phyloP scores from a whole-genome alignment of 78 protist genomes.

The Cavenderia fasciculata region DNA sequence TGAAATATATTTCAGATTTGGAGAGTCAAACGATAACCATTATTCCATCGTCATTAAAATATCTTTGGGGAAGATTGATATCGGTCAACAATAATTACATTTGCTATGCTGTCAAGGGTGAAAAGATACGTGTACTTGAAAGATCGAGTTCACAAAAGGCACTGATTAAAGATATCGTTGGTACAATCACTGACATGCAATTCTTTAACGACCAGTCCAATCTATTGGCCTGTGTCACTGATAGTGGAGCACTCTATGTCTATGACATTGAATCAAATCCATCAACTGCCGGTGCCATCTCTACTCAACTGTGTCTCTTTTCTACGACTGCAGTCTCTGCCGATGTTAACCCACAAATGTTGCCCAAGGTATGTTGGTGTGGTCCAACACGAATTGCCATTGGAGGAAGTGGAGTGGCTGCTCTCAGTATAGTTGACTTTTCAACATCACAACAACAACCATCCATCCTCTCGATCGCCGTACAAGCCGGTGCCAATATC shows the following conservation, averaged over 20 bases:
- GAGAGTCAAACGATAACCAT: constrained; percentile 55
- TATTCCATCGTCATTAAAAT: constrained; percentile 1
- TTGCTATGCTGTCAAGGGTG: constrained; percentile 43
- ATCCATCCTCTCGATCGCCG: too few relatives aligned
- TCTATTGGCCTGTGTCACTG: constrained; percentile 2
- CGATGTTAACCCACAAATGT: background rate
- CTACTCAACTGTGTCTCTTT: background rate
- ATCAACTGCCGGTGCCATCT: constrained; percentile 6
- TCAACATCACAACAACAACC: too few relatives aligned
- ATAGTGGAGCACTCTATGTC: constrained; percentile 5
- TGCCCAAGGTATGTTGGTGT: constrained; percentile 9
- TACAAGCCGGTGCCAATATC: too few relatives aligned
- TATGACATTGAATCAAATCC: background rate
- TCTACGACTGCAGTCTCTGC: too few relatives aligned
- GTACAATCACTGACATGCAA: constrained; percentile 28
- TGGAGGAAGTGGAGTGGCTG: too few relatives aligned
- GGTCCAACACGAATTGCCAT: too few relatives aligned
- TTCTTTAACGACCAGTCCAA: constrained; percentile 41
- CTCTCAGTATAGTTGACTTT: too few relatives aligned
- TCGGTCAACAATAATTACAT: constrained; percentile 28
- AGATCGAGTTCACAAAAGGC: constrained; percentile 2
- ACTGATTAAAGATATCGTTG: constrained; percentile 26
- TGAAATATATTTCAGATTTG: background rate
- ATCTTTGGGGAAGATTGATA: constrained; percentile 22
- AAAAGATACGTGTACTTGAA: constrained; percentile 56